These are phyloP conservation scores for Ceratobasidium theobromae DNA, from an alignment of 1,284 basidiomycete genomes.

Conservation along the genomic window DNA sequence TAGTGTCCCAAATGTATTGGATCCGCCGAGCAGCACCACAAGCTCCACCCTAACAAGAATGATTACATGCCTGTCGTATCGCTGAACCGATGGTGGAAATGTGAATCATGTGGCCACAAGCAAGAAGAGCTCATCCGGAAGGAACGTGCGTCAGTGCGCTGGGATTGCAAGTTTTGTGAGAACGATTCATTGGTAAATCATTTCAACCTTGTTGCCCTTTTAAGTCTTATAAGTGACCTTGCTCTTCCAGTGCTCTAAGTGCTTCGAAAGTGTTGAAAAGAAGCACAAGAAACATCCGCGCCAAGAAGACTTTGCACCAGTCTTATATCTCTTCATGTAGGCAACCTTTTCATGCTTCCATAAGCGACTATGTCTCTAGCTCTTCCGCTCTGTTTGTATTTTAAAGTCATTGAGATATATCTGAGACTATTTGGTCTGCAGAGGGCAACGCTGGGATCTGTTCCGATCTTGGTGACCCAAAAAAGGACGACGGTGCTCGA, in stretches of 20 bases:
- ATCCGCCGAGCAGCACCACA: constrained; percentile 12
- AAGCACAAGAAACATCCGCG: constrained; percentile 26
- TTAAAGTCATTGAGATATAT: constrained; percentile 9
- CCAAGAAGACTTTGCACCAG: constrained; percentile 15
- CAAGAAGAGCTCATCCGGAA: constrained; percentile 27
- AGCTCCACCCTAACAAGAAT: constrained; percentile 5
- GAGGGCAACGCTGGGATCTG: constrained; percentile 24
- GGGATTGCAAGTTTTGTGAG: constrained; percentile 25
- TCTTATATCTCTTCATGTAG: constrained; percentile 24
- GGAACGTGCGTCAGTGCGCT: constrained; percentile 13
- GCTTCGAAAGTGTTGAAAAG: constrained; percentile 29
- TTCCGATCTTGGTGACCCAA: constrained; percentile 29
- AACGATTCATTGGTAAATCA: constrained; percentile 10
- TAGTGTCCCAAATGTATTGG: constrained; percentile 25
- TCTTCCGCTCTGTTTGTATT: not conserved
- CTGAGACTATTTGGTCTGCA: constrained; percentile 9
- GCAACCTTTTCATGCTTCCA: not conserved
- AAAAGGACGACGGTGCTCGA: too few species aligned
- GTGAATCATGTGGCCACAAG: not conserved
- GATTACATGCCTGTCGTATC: constrained; percentile 26
- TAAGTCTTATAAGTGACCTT: not conserved
- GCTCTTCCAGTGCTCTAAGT: constrained; percentile 16
- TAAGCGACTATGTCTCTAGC: not conserved
- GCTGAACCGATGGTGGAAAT: constrained; percentile 26
- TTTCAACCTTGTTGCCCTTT: not conserved